Conservation (phyloP, 2,329 filamentous ascomycete species). For the Ambrosiella cleistominuta region DNA sequence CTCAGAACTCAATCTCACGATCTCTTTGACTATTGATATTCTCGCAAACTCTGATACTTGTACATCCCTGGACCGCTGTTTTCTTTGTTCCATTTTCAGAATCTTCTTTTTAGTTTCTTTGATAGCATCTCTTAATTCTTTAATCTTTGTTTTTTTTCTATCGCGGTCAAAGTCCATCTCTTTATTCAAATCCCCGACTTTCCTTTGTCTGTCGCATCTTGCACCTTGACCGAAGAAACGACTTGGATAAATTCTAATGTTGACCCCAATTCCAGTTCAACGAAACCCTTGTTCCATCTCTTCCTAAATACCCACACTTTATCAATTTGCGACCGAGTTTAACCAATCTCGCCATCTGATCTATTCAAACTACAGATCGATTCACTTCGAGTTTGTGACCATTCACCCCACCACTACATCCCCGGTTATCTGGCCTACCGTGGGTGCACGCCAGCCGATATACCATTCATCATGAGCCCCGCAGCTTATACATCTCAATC, state of each 20-base stretch:
- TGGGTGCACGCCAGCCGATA: not conserved
- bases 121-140: not conserved
- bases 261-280: not conserved
- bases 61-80: not conserved
- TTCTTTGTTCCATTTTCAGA: not conserved
- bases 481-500: constrained; percentile 4
- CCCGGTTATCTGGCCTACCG: not conserved
- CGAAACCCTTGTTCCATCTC: not conserved
- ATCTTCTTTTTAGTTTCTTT: not conserved
- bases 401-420: not conserved
- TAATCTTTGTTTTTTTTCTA: not conserved
- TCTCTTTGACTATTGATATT: not conserved
- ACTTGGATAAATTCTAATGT: not conserved
- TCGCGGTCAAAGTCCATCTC: not conserved
- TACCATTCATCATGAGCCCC: constrained; percentile 4
- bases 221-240: not conserved
- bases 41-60: not conserved
- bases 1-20: not conserved
- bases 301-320: not conserved
- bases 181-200: not conserved
- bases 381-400: not conserved
- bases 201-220: not conserved
- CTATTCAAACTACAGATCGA: not conserved
- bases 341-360: not conserved
- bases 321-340: not conserved